Base-by-base conservation (phyloP, 139 green algal genomes). In the Deuterostichococcus epilithicus region DNA sequence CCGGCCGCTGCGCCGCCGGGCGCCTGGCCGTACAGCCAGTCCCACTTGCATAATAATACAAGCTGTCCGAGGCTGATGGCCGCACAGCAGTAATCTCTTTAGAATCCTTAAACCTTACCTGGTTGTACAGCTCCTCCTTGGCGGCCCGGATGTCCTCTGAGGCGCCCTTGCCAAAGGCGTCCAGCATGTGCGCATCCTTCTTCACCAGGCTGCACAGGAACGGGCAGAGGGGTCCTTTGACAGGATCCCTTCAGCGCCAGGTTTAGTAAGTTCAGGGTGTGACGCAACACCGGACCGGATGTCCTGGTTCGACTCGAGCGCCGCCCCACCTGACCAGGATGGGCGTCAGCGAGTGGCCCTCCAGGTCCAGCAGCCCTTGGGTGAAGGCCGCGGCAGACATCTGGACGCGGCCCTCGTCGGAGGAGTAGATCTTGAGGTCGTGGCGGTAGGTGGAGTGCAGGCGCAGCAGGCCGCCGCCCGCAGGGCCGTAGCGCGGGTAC, bases 351-450 rank as follows among this genome's bases (percentile, higher is more conserved):
- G 86, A 91, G 68, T 68, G 83, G 70, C 93, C 93, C 84, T 98
- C 95, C 37, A 99, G 85, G 84, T 98, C 95, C n/a, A 99, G 84
- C 86, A 99, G 86, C 3, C 92, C 92, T 82, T 98, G 84, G 36
- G 89, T 94, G 82, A 97, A 97, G 23, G 91, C 90, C 23, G 92
- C 91, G 8, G 92, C 91, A n/a, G 83, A 85, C 72, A 90, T 89
- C 88, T 99, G 95, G 76, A 99, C 95, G 1, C 94, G 86, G 8
- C 92, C 92, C 82, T 96, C 90, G 75, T 98, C 96, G 2, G 88
- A 96, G 36, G 89, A 95, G 88, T 99, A 99, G 80, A 99, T 98
- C 79, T 99, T 99, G 63, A 99, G 87, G 87, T 99, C 96, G 60
- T 99, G 95, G 63, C 94, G 91, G 88, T 98, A 99, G 22, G 96